These are phyloP conservation scores for Fusarium pilosicola DNA, from an alignment of 2,329 filamentous ascomycete genomes.

Conservation along the genomic window DNA sequence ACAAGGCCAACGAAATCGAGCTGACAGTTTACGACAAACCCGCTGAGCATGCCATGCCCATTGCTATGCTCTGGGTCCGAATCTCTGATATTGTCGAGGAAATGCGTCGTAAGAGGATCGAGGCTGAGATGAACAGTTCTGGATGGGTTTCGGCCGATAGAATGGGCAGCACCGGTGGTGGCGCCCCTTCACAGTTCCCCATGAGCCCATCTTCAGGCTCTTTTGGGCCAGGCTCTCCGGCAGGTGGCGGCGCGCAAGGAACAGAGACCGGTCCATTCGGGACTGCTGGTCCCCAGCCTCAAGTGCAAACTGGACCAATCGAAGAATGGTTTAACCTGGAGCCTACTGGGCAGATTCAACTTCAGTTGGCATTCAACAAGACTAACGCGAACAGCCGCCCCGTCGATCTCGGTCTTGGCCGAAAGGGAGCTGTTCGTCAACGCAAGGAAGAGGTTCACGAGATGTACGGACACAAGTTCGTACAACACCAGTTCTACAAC, in stretches of 20 bases:
- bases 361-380: conserved; percentile 92
- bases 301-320: conserved; percentile 70
- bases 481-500: conserved; percentile 99
- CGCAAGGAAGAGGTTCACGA: conserved; percentile 98
- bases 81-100: conserved; percentile 98
- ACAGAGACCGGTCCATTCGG: conserved; percentile 46
- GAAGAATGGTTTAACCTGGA: conserved; percentile 98
- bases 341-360: conserved; percentile 89
- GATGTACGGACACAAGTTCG: conserved; percentile 99
- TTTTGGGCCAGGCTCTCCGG: conserved; percentile 57
- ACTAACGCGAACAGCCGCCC: conserved; percentile 84
- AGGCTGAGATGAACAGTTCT: conserved; percentile 91
- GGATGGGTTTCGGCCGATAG: conserved; percentile 98
- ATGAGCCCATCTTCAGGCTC: conserved; percentile 60
- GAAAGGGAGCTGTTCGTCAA: conserved; percentile 95
- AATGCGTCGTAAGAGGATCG: conserved; percentile 96
- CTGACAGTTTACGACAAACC: conserved; percentile 97
- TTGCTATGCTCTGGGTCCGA: conserved; percentile 94
- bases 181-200: conserved; percentile 65
- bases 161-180: conserved; percentile 72
- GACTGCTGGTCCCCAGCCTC: conserved; percentile 57
- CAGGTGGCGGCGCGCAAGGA: conserved; percentile 52
- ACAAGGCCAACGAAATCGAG: conserved; percentile 98
- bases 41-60: conserved; percentile 88
- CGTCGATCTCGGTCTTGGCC: conserved; percentile 89